Conservation (phyloP, 1,139 yeast species). For the Yamadazyma dendronema region DNA sequence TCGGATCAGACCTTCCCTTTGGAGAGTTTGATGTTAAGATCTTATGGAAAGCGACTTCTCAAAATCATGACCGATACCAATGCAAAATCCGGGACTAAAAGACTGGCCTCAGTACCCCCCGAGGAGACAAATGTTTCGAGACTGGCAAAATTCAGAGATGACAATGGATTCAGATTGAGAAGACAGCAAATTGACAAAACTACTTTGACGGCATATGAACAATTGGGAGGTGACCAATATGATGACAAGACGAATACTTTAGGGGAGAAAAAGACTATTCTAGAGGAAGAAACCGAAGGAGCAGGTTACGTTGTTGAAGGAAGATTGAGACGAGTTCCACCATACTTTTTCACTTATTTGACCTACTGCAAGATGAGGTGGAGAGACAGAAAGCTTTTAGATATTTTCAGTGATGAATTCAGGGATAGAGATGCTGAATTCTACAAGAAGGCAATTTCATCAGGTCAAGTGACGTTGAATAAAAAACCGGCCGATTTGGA, state of each 20-base stretch:
- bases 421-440: slow-evolving; percentile 73
- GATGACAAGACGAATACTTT: slow-evolving; percentile 23
- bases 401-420: slow-evolving; percentile 80
- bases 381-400: slow-evolving; percentile 77
- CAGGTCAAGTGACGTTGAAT: slow-evolving; percentile 75
- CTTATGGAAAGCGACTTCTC: background rate
- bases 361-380: slow-evolving; percentile 92
- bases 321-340: slow-evolving; percentile 67
- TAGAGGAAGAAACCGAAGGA: slow-evolving; percentile 54
- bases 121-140: slow-evolving; percentile 13
- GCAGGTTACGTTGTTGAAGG: slow-evolving; percentile 56
- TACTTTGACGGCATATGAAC: slow-evolving; percentile 39
- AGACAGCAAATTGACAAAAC: slow-evolving; percentile 46
- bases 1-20: background rate
- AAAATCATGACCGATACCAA: slow-evolving; percentile 2
- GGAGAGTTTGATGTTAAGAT: background rate
- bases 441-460: slow-evolving; percentile 64
- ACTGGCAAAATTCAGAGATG: slow-evolving; percentile 36
- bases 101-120: slow-evolving; percentile 22
- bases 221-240: slow-evolving; percentile 34
- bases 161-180: slow-evolving; percentile 48
- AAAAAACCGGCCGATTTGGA: slow-evolving; percentile 62
- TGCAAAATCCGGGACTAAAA: slow-evolving; percentile 14
- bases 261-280: slow-evolving; percentile 42
- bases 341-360: slow-evolving; percentile 84